Base-by-base conservation (phyloP, 2,329 filamentous ascomycete species). In the Sphaerulina populicola region DNA sequence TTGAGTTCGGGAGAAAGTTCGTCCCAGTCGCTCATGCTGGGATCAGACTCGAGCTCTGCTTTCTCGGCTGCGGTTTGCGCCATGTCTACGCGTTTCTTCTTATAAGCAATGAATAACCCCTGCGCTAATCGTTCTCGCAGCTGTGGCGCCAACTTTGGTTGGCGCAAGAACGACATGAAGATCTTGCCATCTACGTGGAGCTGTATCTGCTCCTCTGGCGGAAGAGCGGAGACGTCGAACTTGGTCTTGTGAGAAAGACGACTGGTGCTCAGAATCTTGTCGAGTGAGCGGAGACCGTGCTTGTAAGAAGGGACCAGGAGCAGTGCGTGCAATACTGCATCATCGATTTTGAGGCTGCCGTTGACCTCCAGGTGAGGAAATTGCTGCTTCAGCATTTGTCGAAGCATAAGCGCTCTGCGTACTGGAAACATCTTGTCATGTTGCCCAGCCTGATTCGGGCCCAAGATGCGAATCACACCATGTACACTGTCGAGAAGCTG, bases 161-260 rank as follows among this genome's bases (percentile, higher is more conserved):
- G 57, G n/a, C 64, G 60, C 2, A 67, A 55, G 51, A 60, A 65
- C 39, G 57, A 60, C 64, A 66, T 68, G 59, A 68, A 68, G 31
- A 58, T 65, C 43, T 57, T 55, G 36, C 61, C 64, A 49, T 68
- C 65, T n/a, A 66, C 65, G 44, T 68, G 63, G 3, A 66, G 54
- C 42, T 65, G 62, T 12, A 68, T 65, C 47, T 66, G 65, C 53
- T 67, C 64, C 49, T 67, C 65, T 6, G 66, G 64, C 2, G 66
- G 66, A 3, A 68, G 51, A 1, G 65, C 63, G 8, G 64, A 57
- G 8, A 67, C 58, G 49, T 66, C 64, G 49, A 68, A 68, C 47
- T 64, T 66, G 12, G 50, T 61, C n/a, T 60, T 57, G 35, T 57
- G 56, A 3, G 65, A 63, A 10, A 68, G 59, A 5, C 64, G 60